These are phyloP conservation scores for Chlorella ohadii DNA, from an alignment of 139 green algal species.

Conservation along the genomic window DNA sequence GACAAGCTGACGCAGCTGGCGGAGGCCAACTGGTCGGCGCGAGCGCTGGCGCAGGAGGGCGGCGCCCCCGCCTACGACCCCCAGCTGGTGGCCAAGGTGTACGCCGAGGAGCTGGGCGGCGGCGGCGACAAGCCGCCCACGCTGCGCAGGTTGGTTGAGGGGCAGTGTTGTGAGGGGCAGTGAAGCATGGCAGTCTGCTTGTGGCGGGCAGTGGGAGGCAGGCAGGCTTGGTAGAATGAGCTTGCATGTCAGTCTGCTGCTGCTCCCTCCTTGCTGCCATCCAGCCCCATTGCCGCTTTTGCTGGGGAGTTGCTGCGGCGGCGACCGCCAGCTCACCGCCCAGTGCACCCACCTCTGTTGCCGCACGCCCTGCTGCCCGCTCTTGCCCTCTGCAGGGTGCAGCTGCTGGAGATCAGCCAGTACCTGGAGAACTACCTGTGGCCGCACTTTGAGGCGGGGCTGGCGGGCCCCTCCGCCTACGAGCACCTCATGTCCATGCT, in stretches of 20 bases:
- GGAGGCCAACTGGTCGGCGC: conserved; percentile 56
- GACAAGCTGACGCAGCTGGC: conserved; percentile 64
- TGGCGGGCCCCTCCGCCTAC: conserved; percentile 10
- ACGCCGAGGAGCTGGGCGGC: conserved; percentile 70
- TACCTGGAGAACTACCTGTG: conserved; percentile 97
- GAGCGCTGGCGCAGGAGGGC: neutral
- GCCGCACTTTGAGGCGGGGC: conserved; percentile 80
- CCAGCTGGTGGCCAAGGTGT: conserved; percentile 70
- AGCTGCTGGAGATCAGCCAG: conserved; percentile 90
- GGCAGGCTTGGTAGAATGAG: too few species aligned
- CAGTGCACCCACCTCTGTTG: too few species aligned
- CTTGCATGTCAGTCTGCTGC: too few species aligned
- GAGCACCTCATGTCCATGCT: conserved; percentile 91
- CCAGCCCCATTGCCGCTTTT: too few species aligned
- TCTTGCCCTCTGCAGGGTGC: conserved; percentile 32
- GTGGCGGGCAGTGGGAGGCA: too few species aligned
- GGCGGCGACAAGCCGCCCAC: conserved; percentile 39
- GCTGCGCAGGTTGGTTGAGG: conserved; percentile 37
- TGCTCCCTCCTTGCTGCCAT: too few species aligned
- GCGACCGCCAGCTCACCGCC: too few species aligned
- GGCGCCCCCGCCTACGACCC: conserved; percentile 61
- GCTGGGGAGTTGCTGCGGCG: too few species aligned
- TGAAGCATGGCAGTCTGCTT: too few species aligned
- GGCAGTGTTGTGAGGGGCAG: too few species aligned
- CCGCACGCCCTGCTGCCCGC: too few species aligned